Conservation (phyloP, 192 early-diverging fungal species). For the Gryganskiella cystojenkinii region DNA sequence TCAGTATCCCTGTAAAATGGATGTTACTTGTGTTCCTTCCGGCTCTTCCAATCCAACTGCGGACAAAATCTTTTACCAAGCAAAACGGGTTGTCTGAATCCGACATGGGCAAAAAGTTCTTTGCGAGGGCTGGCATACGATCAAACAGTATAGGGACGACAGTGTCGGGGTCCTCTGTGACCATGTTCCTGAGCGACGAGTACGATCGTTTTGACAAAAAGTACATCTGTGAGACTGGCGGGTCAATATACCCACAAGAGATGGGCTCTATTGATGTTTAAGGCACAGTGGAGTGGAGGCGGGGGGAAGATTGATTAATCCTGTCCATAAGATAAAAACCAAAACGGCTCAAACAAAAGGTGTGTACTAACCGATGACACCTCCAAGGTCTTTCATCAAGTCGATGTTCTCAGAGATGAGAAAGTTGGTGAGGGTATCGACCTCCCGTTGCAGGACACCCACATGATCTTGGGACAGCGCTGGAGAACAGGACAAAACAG, state of each 20-base stretch:
- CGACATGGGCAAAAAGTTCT: constrained; percentile 15
- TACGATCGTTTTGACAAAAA: constrained; percentile 35
- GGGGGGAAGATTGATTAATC: too few relatives aligned
- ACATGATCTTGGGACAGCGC: constrained; percentile 10
- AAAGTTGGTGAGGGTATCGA: constrained; percentile 37
- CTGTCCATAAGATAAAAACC: too few relatives aligned
- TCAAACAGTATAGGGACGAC: constrained; percentile 29
- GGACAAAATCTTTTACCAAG: constrained; percentile 6
- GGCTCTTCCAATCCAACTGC: not conserved
- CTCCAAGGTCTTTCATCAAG: constrained; percentile 38
- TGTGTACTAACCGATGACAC: constrained; percentile 29
- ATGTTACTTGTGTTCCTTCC: not conserved
- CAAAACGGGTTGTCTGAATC: constrained; percentile 12
- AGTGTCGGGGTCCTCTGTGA: constrained; percentile 37
- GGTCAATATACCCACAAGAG: constrained; percentile 43
- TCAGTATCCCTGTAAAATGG: not conserved
- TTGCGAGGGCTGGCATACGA: constrained; percentile 19
- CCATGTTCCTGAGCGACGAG: constrained; percentile 29
- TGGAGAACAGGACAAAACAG: not conserved
- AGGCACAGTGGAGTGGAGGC: too few relatives aligned
- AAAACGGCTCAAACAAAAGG: not conserved
- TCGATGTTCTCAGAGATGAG: constrained; percentile 34
- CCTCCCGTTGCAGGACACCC: constrained; percentile 25
- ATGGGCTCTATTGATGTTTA: constrained; percentile 26
- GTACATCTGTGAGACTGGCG: constrained; percentile 39